Evolutionary conservation across 2,329 filamentous ascomycete species (phyloP), one percentile per base, ranked within the genome.

Genomic region (Penicillium fuscoglaucum): DNA sequence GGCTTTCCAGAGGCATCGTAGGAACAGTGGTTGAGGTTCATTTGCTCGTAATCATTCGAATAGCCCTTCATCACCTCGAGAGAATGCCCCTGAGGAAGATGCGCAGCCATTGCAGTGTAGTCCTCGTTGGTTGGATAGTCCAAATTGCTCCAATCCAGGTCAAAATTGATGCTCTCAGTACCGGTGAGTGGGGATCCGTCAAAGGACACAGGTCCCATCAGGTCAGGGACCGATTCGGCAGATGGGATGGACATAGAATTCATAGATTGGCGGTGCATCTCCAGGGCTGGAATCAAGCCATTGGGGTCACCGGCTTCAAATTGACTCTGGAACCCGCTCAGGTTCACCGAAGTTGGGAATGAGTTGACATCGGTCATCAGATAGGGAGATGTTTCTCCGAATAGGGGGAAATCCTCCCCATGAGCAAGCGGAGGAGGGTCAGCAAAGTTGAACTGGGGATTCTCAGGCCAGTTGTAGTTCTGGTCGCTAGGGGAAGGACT

Each of bases 261-360:
- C 48, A 68, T 59, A 1, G 70, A 70, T 43, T 66, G 64, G 2
- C 66, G 61, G 48, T 67, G 65, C 54, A 71, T 64, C 40, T 68
- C 61, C 55, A 70, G 45, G 13, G 55, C 54, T 0, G 70, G 61
- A 47, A 70, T 66, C 29, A 72, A 61, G 21, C 66, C 64, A 24
- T 71, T 67, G 7, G 69, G 69, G 21, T 70, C 66, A 37, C 63
- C 68, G 9, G 65, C 62, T 26, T 66, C 66, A 17, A 74, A 68
- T 15, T 70, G 68, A 39, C 59, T 58, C 37, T 72, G 66, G 59
- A 73, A 70, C 19, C 64, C 60, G 41, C 65, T 65, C 37, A 72
- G 67, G 43, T 71, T 71, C 35, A 65, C 46, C 12, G 63, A 64
- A 24, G 60, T 59, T 5, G 60, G 60, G 41, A 68, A 62, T 2